phyloP scores from a whole-genome alignment of 208 protist species.

The Acanthamoeba triangularis region DNA sequence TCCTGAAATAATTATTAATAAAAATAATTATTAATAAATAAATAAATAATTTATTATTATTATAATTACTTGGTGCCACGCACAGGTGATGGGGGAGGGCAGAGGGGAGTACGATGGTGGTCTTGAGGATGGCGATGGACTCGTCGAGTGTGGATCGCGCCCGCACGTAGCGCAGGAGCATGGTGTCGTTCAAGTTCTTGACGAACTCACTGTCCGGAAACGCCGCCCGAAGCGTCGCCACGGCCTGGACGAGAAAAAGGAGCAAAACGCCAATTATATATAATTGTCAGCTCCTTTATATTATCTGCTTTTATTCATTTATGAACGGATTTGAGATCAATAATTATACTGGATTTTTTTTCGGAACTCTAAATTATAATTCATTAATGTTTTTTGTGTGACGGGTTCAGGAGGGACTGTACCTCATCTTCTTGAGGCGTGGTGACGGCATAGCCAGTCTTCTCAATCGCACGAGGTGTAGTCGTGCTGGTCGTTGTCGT shows the following conservation, averaged over 20 bases:
- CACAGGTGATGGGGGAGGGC: not conserved
- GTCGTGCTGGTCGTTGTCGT: not conserved
- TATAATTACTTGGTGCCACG: too few species aligned
- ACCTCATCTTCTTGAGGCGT: not conserved
- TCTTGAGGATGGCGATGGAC: conserved; percentile 42
- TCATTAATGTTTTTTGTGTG: too few species aligned
- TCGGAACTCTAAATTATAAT: too few species aligned
- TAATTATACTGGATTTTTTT: too few species aligned
- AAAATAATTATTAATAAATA: too few species aligned
- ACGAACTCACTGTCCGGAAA: conserved; percentile 28
- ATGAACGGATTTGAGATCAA: too few species aligned
- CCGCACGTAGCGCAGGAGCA: conserved; percentile 1
- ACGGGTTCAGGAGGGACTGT: not conserved
- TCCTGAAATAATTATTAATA: not conserved
- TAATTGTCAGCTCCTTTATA: not conserved
- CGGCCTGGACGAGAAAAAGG: not conserved
- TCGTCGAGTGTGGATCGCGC: not conserved
- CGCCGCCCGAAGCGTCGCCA: not conserved
- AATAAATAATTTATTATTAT: too few species aligned
- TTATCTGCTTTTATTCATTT: too few species aligned
- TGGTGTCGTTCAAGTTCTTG: not conserved
- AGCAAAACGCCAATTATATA: not conserved
- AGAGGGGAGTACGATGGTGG: not conserved
- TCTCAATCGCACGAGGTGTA: not conserved
- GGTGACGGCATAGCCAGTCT: not conserved